Conservation (phyloP, 2,329 filamentous ascomycete genomes). For the Scortechinia acanthostroma region DNA sequence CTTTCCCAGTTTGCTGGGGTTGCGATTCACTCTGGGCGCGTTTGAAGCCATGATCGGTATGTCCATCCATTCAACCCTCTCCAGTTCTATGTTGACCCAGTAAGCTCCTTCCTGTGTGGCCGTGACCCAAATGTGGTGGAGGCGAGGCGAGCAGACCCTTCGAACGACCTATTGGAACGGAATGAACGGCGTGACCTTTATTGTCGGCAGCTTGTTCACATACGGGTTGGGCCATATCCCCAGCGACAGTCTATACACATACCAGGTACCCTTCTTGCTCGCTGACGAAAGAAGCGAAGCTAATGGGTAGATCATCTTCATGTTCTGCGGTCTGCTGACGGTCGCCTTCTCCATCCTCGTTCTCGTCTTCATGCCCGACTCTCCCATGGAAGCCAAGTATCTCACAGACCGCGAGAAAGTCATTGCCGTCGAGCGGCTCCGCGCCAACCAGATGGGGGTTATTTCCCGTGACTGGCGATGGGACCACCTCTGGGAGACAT, state of each 20-base stretch:
- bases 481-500: slow-evolving; percentile 15
- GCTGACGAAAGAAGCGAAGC: not conserved
- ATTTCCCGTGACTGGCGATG: slow-evolving; percentile 14
- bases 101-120: slow-evolving; percentile 35
- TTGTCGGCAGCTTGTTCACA: slow-evolving; percentile 41
- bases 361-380: slow-evolving; percentile 20
- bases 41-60: slow-evolving; percentile 32
- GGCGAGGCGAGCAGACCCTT: slow-evolving; percentile 22
- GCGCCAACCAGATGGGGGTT: slow-evolving; percentile 15
- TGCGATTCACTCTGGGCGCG: slow-evolving; percentile 32
- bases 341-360: slow-evolving; percentile 43
- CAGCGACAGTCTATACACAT: slow-evolving; percentile 42
- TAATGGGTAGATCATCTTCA: not conserved
- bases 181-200: slow-evolving; percentile 46
- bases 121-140: slow-evolving; percentile 32
- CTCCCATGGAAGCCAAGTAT: slow-evolving; percentile 11
- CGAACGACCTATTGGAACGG: slow-evolving; percentile 35
- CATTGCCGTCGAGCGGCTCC: slow-evolving; percentile 13
- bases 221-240: slow-evolving; percentile 45
- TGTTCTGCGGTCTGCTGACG: slow-evolving; percentile 31
- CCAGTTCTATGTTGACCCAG: too few species aligned
- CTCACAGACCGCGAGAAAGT: slow-evolving; percentile 15
- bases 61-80: slow-evolving; percentile 32
- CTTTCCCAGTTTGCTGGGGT: slow-evolving; percentile 26
- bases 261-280: slow-evolving; percentile 46